These are phyloP conservation scores for Stagonosporopsis rhizophila DNA, from an alignment of 2,329 filamentous ascomycete species.

Conservation along the genomic window DNA sequence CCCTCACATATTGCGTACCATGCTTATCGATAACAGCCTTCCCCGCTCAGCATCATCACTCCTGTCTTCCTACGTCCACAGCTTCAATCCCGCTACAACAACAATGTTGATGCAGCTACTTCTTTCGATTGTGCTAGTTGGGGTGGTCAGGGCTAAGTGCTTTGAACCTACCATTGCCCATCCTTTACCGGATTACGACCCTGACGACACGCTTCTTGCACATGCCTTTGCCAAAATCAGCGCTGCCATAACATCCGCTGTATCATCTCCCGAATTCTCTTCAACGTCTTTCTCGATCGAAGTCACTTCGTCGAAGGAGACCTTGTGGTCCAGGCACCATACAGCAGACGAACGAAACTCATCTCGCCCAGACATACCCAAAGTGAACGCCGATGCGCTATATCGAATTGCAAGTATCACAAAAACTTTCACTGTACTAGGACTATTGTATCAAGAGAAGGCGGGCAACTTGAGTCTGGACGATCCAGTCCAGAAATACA, in stretches of 20 bases:
- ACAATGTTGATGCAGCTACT: not conserved
- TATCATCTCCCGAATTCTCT: conserved; percentile 40
- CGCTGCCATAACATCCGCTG: conserved; percentile 29
- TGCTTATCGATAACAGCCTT: not conserved
- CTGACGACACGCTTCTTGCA: conserved; percentile 35
- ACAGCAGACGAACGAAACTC: conserved; percentile 48
- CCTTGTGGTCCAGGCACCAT: conserved; percentile 50
- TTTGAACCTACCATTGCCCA: conserved; percentile 50
- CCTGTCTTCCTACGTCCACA: not conserved
- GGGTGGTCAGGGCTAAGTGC: conserved; percentile 35
- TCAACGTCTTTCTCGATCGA: conserved; percentile 51
- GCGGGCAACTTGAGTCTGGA: conserved; percentile 47
- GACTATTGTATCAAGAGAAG: conserved; percentile 42
- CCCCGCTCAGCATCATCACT: not conserved
- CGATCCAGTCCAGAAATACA: conserved; percentile 42
- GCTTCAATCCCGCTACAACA: not conserved
- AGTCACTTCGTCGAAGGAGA: conserved; percentile 48
- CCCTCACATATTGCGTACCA: too few relatives aligned
- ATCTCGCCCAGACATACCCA: conserved; percentile 45
- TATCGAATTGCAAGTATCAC: conserved; percentile 52
- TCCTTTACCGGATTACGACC: conserved; percentile 44
- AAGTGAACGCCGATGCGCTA: conserved; percentile 49
- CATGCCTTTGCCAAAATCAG: conserved; percentile 43
- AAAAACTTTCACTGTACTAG: conserved; percentile 46
- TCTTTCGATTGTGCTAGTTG: not conserved